phyloP scores from a whole-genome alignment of 2,329 filamentous ascomycete genomes.

The Monosporascus cannonballus region DNA sequence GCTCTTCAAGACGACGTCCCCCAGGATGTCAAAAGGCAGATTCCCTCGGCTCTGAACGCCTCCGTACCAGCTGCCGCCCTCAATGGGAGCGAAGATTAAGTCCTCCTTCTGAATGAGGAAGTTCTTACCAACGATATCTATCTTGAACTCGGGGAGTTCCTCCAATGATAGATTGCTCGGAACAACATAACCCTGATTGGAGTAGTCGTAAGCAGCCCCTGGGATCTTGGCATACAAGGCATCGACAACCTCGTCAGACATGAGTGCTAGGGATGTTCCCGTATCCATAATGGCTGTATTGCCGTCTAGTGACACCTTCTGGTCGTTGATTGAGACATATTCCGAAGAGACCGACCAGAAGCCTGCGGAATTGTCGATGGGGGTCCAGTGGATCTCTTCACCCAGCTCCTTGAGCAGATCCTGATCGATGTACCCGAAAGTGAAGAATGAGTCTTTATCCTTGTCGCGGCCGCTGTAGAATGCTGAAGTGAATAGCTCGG shows the following conservation, averaged over 20 bases:
- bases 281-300: slow-evolving; percentile 69
- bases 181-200: slow-evolving; percentile 58
- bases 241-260: slow-evolving; percentile 55
- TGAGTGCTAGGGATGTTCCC: slow-evolving; percentile 61
- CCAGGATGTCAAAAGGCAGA: slow-evolving; percentile 56
- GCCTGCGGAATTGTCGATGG: slow-evolving; percentile 56
- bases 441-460: slow-evolving; percentile 56
- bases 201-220: slow-evolving; percentile 49
- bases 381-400: slow-evolving; percentile 51
- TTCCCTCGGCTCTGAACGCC: slow-evolving; percentile 58
- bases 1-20: slow-evolving; percentile 58
- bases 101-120: slow-evolving; percentile 59
- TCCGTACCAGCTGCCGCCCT: slow-evolving; percentile 50
- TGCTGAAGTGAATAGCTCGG: slow-evolving; percentile 58
- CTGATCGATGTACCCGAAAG: slow-evolving; percentile 66
- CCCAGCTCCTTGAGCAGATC: slow-evolving; percentile 49
- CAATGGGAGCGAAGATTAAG: slow-evolving; percentile 50
- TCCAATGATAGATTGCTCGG: slow-evolving; percentile 45
- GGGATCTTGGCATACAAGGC: slow-evolving; percentile 60
- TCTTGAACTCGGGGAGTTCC: slow-evolving; percentile 52
- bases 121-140: slow-evolving; percentile 56
- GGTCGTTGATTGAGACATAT: slow-evolving; percentile 51
- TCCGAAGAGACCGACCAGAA: slow-evolving; percentile 63
- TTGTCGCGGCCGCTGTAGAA: slow-evolving; percentile 52
- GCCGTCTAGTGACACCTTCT: slow-evolving; percentile 39